phyloP scores from a whole-genome alignment of 345 rosid genomes.

The Euphorbia peplus region DNA sequence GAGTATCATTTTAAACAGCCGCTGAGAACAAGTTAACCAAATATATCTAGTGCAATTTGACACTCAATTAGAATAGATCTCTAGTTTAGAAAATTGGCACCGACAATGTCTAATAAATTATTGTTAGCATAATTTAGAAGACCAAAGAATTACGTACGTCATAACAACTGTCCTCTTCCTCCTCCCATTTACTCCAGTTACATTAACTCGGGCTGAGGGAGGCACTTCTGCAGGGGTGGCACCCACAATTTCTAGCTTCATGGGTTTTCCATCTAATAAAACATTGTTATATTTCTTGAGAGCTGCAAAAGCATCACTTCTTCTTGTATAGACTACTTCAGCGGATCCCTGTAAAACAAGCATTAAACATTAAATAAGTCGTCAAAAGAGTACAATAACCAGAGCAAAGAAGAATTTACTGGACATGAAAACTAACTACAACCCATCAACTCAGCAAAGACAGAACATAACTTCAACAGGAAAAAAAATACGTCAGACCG shows the following conservation, averaged over 20 bases:
- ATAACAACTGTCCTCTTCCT: constrained; percentile 64
- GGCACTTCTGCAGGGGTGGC: constrained; percentile 46
- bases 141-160: constrained; percentile 43
- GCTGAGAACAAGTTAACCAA: neutral
- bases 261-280: constrained; percentile 76
- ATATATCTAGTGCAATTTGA: neutral
- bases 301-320: constrained; percentile 87
- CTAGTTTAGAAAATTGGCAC: neutral
- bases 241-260: constrained; percentile 83
- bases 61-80: neutral
- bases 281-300: constrained; percentile 85
- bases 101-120: neutral
- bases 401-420: constrained; percentile 15
- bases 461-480: neutral
- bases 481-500: neutral
- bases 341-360: constrained; percentile 72
- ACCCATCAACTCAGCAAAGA: neutral
- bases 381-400: constrained; percentile 10
- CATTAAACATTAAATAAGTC: neutral
- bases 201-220: constrained; percentile 63
- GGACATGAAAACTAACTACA: neutral
- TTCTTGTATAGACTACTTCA: constrained; percentile 79
- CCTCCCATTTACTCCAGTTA: constrained; percentile 70
- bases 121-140: constrained; percentile 5
- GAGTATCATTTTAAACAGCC: neutral